Base-by-base conservation (phyloP, 495 filamentous ascomycete genomes). In the Filosporella fistucella region DNA sequence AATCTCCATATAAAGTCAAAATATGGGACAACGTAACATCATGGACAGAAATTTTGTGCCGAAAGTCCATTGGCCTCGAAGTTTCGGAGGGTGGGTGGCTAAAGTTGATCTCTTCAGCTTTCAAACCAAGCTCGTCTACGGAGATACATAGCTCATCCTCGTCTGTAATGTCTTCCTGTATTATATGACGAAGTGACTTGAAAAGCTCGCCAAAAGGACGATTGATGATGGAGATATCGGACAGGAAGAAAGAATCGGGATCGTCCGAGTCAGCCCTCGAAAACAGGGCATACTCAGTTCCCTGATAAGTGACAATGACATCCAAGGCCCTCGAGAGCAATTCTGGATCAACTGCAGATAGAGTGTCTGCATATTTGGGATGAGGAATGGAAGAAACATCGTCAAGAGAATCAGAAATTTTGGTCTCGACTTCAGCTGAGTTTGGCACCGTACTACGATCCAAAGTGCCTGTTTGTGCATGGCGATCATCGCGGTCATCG, bases 221-320 rank as follows among this genome's bases (percentile, higher is more conserved):
- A 38, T 81, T 73, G 13, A 81, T 70, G 1, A 85, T 66, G 18
- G 70, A 68, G 51, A 79, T 73, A 55, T 91, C 83, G 47, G 81
- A 70, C 11, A 96, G 74, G 42, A 95, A 87, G 55, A 80, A 94
- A 9, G 77, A 77, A 38, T 87, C 80, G 0, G 82, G 71, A 43
- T 80, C 77, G 51, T 87, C 80, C 29, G 78, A 72, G 47, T 78
- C 71, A 17, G 72, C 65, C 20, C 77, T 80, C 26, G 84, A 81
- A 51, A 93, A 88, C 7, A 95, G 68, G 11, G 78, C 78, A 41
- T 90, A 89, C 55, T 80, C 78, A 39, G 65, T 76, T 7, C 78
- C 75, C 49, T 80, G 75, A 61, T 90, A 93, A 10, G 74, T 57
- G 33, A 93, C 76, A 30, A 78, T 50, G n/a, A 70, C 52, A 32